A percentile compares a stretch with the other conserved stretches of the same genome.
phyloP scores from a whole-genome alignment of 2,329 filamentous ascomycete genomes.

The Aspergillus aculeatinus region DNA sequence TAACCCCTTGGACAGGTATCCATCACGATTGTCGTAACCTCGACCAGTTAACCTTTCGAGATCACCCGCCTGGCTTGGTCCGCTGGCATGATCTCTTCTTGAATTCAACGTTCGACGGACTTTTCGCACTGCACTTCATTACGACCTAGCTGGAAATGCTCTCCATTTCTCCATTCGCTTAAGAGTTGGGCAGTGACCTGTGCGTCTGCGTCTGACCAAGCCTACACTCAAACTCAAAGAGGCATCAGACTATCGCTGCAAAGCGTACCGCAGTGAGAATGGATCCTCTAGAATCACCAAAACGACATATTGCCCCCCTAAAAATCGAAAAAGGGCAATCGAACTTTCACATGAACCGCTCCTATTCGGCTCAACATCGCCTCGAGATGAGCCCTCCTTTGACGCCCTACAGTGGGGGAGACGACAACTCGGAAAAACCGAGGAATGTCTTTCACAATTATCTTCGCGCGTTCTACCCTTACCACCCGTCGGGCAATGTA shows the following conservation, averaged over 20 bases:
- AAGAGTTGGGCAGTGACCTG: slow-evolving; percentile 35
- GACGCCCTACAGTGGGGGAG: slow-evolving; percentile 63
- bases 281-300: slow-evolving; percentile 33
- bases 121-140: not conserved
- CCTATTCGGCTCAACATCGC: slow-evolving; percentile 27
- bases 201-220: slow-evolving; percentile 14
- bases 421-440: slow-evolving; percentile 53
- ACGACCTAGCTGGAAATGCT: slow-evolving; percentile 25
- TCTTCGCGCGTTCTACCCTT: slow-evolving; percentile 88
- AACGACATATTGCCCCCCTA: slow-evolving; percentile 38
- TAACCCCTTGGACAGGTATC: not conserved
- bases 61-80: not conserved
- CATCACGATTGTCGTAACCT: slow-evolving; percentile 5
- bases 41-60: slow-evolving; percentile 3
- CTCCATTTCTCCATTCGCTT: slow-evolving; percentile 26
- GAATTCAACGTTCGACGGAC: not conserved
- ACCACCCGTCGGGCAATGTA: slow-evolving; percentile 74
- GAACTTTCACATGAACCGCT: slow-evolving; percentile 26
- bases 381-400: slow-evolving; percentile 72
- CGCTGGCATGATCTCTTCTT: not conserved
- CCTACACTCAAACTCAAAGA: not conserved
- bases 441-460: slow-evolving; percentile 87
- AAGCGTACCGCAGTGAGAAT: not conserved
- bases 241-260: not conserved
- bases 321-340: slow-evolving; percentile 39